phyloP scores from a whole-genome alignment of 495 filamentous ascomycete genomes.

The Xylaria longipes region DNA sequence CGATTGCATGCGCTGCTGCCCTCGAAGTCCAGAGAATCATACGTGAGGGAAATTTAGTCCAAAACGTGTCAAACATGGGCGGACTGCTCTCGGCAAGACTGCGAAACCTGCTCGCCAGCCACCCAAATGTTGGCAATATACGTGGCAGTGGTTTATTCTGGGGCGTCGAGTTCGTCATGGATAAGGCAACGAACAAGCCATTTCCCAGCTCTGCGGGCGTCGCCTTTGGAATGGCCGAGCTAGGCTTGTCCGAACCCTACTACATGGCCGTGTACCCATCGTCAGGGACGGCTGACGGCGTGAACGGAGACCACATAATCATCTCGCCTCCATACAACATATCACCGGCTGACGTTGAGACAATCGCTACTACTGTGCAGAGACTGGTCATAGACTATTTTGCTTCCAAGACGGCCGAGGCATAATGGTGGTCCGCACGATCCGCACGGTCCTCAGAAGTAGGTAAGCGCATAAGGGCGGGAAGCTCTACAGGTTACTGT shows the following conservation, averaged over 20 bases:
- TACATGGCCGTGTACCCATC: conserved; percentile 75
- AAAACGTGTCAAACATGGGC: conserved; percentile 61
- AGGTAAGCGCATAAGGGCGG: background rate
- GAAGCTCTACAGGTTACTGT: background rate
- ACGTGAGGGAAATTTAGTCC: conserved; percentile 58
- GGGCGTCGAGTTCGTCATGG: conserved; percentile 64
- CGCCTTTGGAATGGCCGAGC: conserved; percentile 59
- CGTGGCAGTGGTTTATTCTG: conserved; percentile 69
- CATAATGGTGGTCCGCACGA: background rate
- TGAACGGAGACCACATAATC: conserved; percentile 75
- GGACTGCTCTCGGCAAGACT: conserved; percentile 54
- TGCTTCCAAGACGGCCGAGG: conserved; percentile 18
- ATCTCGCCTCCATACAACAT: conserved; percentile 78
- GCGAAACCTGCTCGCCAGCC: conserved; percentile 47
- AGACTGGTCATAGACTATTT: conserved; percentile 47
- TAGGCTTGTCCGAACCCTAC: conserved; percentile 51
- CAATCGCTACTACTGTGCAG: conserved; percentile 53
- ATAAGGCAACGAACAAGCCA: conserved; percentile 54
- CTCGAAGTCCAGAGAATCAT: conserved; percentile 67
- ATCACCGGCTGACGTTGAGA: conserved; percentile 65
- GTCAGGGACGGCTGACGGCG: conserved; percentile 69
- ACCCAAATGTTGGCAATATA: conserved; percentile 68
- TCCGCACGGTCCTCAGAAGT: background rate
- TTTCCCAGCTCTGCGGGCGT: conserved; percentile 54
- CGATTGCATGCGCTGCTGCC: conserved; percentile 64